Base-by-base conservation (phyloP, 139 green algal species). In the Chlamydomonas sphaeroides region DNA sequence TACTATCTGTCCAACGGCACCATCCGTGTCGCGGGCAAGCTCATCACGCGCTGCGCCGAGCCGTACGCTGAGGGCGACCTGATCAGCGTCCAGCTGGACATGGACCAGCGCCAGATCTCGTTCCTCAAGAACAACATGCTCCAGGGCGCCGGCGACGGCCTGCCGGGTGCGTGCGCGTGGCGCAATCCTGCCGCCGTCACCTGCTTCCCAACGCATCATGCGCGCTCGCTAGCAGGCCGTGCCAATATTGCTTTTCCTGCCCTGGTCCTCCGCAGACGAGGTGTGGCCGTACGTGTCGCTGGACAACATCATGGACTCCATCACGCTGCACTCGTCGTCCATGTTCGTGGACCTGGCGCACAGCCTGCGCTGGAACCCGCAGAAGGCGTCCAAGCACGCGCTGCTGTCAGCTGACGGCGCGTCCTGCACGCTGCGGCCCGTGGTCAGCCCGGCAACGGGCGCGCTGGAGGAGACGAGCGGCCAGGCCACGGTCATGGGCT, bases 281-380 rank as follows among this genome's bases (percentile, higher is more conserved):
- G 86, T 93, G 65, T 93, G 88, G 87, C 85, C 90, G 1, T 93
- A 93, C 85, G 81, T 93, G 49, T 93, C 90, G 20, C 79, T 93
- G 78, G 90, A 93, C 88, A 93, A 93, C 86, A 90, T 93, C 81
- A 93, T 93, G 90, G 90, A 93, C 84, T 90, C 83, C 61, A 92
- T 93, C 79, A 93, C 90, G 23, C 86, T 93, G 78, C 90, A 93
- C 84, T 88, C 78, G 49, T 87, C 71, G 84, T 88, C 51, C 78
- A 93, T 93, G 90, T 93, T 91, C 72, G 73, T 90, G 35, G 90
- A 93, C 84, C 86, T 93, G 39, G 86, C 87, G 39, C 87, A 90
- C 57, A 87, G 73, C 65, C 84, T 93, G 57, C 85, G 89, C 62
- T 93, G 90, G 90, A 92, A 91, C 82, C 75, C 84, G 32, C 33